Evolutionary conservation across 2,329 filamentous ascomycete species (phyloP).

Genomic region (Alternaria gansuensis): DNA sequence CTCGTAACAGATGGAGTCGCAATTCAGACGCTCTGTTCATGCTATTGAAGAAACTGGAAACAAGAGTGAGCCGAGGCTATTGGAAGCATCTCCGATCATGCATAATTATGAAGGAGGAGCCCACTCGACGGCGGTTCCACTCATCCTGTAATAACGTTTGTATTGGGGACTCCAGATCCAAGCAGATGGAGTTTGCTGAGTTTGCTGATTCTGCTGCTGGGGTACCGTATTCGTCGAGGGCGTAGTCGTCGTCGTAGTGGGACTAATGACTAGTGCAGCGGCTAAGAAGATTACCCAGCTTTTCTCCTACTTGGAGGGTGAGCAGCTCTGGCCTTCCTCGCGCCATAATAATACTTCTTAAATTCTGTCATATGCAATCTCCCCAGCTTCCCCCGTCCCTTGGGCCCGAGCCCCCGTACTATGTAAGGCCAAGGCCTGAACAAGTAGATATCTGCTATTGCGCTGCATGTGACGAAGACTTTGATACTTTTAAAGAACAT

Average conservation of each 20-base stretch:
- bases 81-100: background rate
- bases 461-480: slow-evolving; percentile 16
- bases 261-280: no score
- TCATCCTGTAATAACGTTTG: background rate
- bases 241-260: background rate
- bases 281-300: background rate
- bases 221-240: background rate
- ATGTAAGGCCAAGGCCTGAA: slow-evolving; percentile 10
- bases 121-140: background rate
- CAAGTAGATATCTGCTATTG: slow-evolving; percentile 18
- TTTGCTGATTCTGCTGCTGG: background rate
- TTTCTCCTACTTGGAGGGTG: background rate
- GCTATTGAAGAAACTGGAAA: background rate
- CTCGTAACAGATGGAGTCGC: background rate
- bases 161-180: background rate
- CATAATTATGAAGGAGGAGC: background rate
- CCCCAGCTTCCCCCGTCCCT: slow-evolving; percentile 9
- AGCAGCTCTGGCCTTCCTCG: background rate
- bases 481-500: slow-evolving; percentile 16
- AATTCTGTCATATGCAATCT: slow-evolving; percentile 11
- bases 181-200: background rate
- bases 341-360: slow-evolving; percentile 9
- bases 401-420: background rate
- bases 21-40: background rate
- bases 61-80: background rate